Percentiles rank a stretch among this genome's conserved stretches.
Conservation (phyloP, 164 flowering plant species). For the Brasenia schreberi region DNA sequence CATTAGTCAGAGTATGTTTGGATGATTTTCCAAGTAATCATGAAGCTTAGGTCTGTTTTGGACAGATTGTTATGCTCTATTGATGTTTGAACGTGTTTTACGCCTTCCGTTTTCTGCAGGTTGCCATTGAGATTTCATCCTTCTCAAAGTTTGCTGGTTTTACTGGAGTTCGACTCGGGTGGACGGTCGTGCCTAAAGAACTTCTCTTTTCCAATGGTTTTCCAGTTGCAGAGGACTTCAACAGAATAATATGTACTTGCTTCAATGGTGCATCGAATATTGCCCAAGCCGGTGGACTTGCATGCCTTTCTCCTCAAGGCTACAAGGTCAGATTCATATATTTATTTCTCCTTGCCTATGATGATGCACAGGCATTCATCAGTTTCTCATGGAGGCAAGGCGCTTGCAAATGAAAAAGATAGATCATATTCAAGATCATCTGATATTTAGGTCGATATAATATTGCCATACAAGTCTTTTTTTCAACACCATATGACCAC, state of each 20-base stretch:
- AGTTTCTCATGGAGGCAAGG: too few species aligned
- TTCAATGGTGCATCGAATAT: conserved; percentile 66
- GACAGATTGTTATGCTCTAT: too few species aligned
- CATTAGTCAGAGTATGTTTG: too few species aligned
- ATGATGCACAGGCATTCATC: not conserved
- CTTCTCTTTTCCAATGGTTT: conserved; percentile 45
- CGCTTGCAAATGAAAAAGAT: too few species aligned
- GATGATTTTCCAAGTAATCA: too few species aligned
- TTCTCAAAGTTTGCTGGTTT: conserved; percentile 72
- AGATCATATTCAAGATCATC: too few species aligned
- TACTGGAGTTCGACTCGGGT: conserved; percentile 71
- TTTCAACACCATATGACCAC: too few species aligned
- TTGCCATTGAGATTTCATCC: conserved; percentile 66
- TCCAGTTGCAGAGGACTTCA: conserved; percentile 47
- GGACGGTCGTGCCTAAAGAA: conserved; percentile 68
- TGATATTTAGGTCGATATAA: too few species aligned
- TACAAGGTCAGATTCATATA: conserved; percentile 21
- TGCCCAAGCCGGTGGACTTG: conserved; percentile 68
- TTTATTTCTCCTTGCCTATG: not conserved
- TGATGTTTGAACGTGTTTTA: not conserved
- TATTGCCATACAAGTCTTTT: too few species aligned
- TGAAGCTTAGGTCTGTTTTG: too few species aligned
- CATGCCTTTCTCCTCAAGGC: conserved; percentile 58
- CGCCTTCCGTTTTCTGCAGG: conserved; percentile 17
- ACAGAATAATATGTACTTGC: conserved; percentile 53